These are phyloP conservation scores for Verruconis gallopava DNA, from an alignment of 2,329 filamentous ascomycete species.

Conservation along the genomic window DNA sequence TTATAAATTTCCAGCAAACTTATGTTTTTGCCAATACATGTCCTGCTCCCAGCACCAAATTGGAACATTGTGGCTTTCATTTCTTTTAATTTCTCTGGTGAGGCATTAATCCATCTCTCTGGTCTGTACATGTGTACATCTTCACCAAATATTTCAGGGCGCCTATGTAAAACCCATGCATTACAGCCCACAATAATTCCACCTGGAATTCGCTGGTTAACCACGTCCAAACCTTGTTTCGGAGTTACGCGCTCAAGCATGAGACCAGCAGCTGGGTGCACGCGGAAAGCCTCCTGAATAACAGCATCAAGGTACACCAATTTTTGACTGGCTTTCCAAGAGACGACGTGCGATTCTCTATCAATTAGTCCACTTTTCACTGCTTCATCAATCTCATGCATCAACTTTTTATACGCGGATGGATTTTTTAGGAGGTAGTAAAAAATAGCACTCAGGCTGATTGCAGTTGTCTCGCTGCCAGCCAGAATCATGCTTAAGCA, in stretches of 20 bases:
- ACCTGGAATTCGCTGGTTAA: conserved; percentile 48
- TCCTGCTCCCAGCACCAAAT: conserved; percentile 58
- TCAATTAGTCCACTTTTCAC: conserved; percentile 36
- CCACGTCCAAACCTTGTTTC: conserved; percentile 47
- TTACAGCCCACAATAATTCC: conserved; percentile 65
- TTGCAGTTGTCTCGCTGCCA: conserved; percentile 68
- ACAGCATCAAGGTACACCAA: conserved; percentile 66
- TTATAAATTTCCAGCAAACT: conserved; percentile 38
- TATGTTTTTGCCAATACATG: conserved; percentile 49
- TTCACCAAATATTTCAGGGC: conserved; percentile 52
- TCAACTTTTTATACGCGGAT: conserved; percentile 39
- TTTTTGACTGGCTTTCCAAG: conserved; percentile 55
- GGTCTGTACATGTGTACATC: conserved; percentile 55
- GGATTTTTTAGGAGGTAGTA: conserved; percentile 60
- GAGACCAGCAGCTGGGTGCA: conserved; percentile 62
- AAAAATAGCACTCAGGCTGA: conserved; percentile 57
- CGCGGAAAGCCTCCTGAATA: conserved; percentile 63
- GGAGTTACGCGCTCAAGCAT: conserved; percentile 64
- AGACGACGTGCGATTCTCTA: conserved; percentile 44
- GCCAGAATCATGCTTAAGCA: conserved; percentile 61
- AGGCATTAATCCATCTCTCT: conserved; percentile 49
- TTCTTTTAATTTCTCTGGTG: conserved; percentile 44
- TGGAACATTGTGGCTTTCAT: conserved; percentile 62
- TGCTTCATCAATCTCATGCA: conserved; percentile 49
- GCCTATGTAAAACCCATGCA: conserved; percentile 61